Percentiles rank a stretch among this genome's conserved stretches.
Evolutionary conservation across 2,329 filamentous ascomycete species (phyloP).

Genomic region (Fusarium fujikuroi): DNA sequence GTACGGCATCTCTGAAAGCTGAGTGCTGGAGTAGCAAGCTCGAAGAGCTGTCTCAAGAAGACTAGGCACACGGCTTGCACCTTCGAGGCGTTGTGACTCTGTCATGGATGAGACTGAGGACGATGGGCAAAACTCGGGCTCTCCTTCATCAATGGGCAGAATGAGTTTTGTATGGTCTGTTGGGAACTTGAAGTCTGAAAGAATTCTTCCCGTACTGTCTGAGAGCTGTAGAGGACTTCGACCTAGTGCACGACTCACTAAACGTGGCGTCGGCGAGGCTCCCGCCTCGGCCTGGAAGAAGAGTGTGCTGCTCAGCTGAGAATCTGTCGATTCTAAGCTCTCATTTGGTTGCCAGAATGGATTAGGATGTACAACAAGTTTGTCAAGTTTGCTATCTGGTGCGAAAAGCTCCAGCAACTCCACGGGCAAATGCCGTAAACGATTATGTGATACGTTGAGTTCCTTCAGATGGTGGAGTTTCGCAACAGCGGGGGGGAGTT

Average conservation of each 20-base stretch:
- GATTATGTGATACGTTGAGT: constrained; percentile 74
- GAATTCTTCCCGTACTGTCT: constrained; percentile 44
- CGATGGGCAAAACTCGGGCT: constrained; percentile 18
- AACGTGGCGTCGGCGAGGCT: constrained; percentile 15
- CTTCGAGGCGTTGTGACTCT: constrained; percentile 19
- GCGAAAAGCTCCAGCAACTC: constrained; percentile 69
- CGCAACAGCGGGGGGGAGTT: constrained; percentile 69
- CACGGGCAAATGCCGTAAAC: constrained; percentile 68
- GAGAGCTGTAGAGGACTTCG: constrained; percentile 49
- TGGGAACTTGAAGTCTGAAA: constrained; percentile 48
- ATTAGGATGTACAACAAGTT: constrained; percentile 71
- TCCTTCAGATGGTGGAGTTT: constrained; percentile 67
- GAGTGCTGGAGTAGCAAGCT: constrained; percentile 56
- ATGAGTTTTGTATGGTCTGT: constrained; percentile 27
- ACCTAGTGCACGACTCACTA: constrained; percentile 43
- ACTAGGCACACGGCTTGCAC: constrained; percentile 56
- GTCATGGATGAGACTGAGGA: constrained; percentile 14
- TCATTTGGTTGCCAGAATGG: constrained; percentile 62
- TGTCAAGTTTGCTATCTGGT: constrained; percentile 56
- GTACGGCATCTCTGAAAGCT: constrained; percentile 55
- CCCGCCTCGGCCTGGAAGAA: constrained; percentile 17
- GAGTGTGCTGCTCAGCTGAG: constrained; percentile 12
- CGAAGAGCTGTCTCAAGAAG: constrained; percentile 63
- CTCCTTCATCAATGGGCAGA: constrained; percentile 39
- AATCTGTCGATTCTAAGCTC: constrained; percentile 9